Percentiles rank a stretch among this genome's conserved stretches.
phyloP scores from a whole-genome alignment of 106 monocot species.

The Ottelia alismoides region DNA sequence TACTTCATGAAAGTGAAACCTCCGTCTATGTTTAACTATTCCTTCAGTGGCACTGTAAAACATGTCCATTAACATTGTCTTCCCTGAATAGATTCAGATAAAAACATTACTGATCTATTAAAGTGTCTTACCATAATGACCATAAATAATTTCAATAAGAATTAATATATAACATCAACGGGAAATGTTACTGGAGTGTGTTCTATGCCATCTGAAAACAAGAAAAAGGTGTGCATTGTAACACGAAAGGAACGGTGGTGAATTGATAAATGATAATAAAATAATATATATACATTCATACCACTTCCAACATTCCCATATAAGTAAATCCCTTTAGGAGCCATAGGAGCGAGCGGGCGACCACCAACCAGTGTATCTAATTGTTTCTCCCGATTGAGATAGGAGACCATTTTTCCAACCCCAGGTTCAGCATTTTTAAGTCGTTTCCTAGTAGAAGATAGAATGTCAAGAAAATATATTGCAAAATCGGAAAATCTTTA shows the following conservation, averaged over 20 bases:
- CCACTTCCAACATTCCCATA: conserved; percentile 97
- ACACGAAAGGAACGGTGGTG: no score
- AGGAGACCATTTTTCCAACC: conserved; percentile 90
- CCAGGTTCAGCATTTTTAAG: conserved; percentile 56
- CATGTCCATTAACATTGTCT: conserved; percentile 99
- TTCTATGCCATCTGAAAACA: no score
- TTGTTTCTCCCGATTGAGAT: conserved; percentile 83
- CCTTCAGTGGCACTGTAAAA: conserved; percentile 71
- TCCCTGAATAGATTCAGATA: conserved; percentile 49
- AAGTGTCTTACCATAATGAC: no score
- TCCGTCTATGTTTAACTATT: conserved; percentile 65
- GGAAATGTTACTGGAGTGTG: no score
- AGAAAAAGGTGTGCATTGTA: no score
- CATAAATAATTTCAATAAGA: no score
- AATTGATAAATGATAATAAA: no score
- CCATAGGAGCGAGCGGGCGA: conserved; percentile 50
- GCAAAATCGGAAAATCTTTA: conserved; percentile 5
- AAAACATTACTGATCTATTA: no score
- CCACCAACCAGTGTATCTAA: conserved; percentile 54
- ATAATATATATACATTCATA: no score
- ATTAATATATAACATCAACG: no score
- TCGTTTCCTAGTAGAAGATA: conserved; percentile 34
- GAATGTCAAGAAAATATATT: not conserved
- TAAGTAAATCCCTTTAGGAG: conserved; percentile 86
- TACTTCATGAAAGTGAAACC: conserved; percentile 95